Evolutionary conservation across 2,329 filamentous ascomycete species (phyloP).

Genomic region (Westerdykella ornata): DNA sequence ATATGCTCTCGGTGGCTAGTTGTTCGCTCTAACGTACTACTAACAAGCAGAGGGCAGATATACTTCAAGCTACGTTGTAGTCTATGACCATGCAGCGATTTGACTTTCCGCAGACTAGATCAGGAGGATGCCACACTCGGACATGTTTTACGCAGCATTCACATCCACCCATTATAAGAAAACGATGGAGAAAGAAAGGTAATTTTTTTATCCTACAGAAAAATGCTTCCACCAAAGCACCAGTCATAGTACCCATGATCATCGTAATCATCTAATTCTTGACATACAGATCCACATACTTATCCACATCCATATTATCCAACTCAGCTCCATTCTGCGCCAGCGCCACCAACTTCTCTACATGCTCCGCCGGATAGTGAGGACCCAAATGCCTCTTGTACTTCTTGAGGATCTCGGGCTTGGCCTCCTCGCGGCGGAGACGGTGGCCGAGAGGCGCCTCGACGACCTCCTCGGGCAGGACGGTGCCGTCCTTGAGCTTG

Average conservation of each 20-base stretch:
- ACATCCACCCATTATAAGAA: too few species aligned
- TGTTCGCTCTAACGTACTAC: too few species aligned
- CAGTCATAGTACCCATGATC: too few species aligned
- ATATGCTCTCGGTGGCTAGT: too few species aligned
- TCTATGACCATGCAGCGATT: too few species aligned
- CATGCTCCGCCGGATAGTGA: conserved; percentile 69
- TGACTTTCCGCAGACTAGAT: too few species aligned
- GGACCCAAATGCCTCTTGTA: conserved; percentile 86
- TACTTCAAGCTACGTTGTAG: too few species aligned
- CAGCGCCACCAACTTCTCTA: conserved; percentile 75
- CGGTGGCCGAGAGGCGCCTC: conserved; percentile 93
- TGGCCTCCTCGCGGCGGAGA: conserved; percentile 87
- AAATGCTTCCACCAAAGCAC: conserved; percentile 7
- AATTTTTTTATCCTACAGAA: conserved; percentile 21
- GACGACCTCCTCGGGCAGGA: conserved; percentile 82
- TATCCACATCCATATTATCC: conserved; percentile 76
- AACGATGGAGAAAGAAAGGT: too few species aligned
- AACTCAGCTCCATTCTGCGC: conserved; percentile 68
- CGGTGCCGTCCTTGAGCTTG: conserved; percentile 86
- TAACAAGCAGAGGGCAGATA: too few species aligned
- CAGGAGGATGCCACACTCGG: too few species aligned
- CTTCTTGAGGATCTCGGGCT: conserved; percentile 93
- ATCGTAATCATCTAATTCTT: conserved; percentile 42
- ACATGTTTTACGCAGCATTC: too few species aligned
- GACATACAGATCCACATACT: conserved; percentile 84